Conservation (phyloP, 129 eudicot genomes). For the Solidago caesia region DNA sequence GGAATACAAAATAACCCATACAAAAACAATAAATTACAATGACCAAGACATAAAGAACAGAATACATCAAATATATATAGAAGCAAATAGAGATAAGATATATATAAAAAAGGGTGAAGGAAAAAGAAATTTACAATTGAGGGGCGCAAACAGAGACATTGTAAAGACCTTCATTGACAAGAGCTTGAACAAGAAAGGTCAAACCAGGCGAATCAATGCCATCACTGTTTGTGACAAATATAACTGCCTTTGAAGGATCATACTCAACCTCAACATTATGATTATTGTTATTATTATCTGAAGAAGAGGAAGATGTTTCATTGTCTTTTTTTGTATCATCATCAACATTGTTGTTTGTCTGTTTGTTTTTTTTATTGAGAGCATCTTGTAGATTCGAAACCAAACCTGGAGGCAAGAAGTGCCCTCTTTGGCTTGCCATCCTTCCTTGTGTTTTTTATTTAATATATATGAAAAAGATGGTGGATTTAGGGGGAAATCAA, state of each 20-base stretch:
- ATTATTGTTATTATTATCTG: constrained; percentile 1
- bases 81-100: not conserved
- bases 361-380: constrained; percentile 42
- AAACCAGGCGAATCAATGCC: constrained; percentile 93
- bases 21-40: too few relatives aligned
- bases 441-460: not conserved
- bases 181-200: constrained; percentile 57
- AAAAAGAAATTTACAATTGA: constrained; percentile 48
- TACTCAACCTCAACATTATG: not conserved
- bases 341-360: constrained; percentile 14
- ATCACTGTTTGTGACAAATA: constrained; percentile 80
- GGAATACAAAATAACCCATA: too few relatives aligned
- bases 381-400: constrained; percentile 76
- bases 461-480: not conserved
- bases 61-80: not conserved
- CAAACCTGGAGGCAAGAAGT: constrained; percentile 74
- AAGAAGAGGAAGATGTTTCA: constrained; percentile 31
- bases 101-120: not conserved
- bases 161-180: constrained; percentile 61
- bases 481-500: constrained; percentile 16
- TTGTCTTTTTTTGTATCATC: constrained; percentile 27
- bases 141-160: constrained; percentile 88
- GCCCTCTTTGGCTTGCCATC: constrained; percentile 46
- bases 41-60: too few relatives aligned
- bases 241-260: constrained; percentile 55